Evolutionary conservation across 768 basidiomycete species (phyloP).

Genomic region (Naganishia antarctica): DNA sequence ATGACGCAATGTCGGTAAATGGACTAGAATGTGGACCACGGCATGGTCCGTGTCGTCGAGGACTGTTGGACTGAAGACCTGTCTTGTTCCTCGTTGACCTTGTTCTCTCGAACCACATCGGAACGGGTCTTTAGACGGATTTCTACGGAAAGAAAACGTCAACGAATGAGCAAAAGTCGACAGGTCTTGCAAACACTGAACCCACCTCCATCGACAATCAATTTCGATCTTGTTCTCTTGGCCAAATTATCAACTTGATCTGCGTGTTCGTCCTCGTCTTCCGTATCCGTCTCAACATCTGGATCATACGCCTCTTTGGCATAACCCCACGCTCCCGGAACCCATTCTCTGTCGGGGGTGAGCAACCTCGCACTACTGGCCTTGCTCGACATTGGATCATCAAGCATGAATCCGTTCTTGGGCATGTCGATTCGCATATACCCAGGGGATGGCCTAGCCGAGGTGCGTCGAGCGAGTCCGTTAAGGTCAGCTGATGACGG

Average conservation of each 20-base stretch:
- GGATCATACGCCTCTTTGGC: constrained; percentile 25
- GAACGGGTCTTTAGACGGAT: background rate
- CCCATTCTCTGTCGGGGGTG: constrained; percentile 27
- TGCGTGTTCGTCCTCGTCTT: constrained; percentile 18
- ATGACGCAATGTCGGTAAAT: constrained; percentile 1
- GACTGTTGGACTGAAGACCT: background rate
- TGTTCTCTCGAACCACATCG: background rate
- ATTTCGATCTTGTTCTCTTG: constrained; percentile 4
- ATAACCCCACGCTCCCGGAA: constrained; percentile 28
- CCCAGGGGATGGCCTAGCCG: background rate
- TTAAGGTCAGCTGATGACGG: constrained; percentile 5
- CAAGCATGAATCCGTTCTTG: background rate
- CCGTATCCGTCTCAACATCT: constrained; percentile 22
- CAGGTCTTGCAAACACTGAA: background rate
- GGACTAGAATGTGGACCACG: constrained; percentile 12
- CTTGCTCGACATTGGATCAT: constrained; percentile 17
- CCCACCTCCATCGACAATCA: constrained; percentile 26
- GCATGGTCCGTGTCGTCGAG: background rate
- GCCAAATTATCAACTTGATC: background rate
- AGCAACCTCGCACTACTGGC: constrained; percentile 22
- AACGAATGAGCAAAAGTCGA: background rate
- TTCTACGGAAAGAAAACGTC: background rate
- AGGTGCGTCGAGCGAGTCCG: constrained; percentile 1
- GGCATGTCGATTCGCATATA: constrained; percentile 21
- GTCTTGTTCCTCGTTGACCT: background rate